Evolutionary conservation across 1,284 basidiomycete species (phyloP), one percentile per base, ranked within the genome.

Genomic region (Sanghuangporus sanghuang): DNA sequence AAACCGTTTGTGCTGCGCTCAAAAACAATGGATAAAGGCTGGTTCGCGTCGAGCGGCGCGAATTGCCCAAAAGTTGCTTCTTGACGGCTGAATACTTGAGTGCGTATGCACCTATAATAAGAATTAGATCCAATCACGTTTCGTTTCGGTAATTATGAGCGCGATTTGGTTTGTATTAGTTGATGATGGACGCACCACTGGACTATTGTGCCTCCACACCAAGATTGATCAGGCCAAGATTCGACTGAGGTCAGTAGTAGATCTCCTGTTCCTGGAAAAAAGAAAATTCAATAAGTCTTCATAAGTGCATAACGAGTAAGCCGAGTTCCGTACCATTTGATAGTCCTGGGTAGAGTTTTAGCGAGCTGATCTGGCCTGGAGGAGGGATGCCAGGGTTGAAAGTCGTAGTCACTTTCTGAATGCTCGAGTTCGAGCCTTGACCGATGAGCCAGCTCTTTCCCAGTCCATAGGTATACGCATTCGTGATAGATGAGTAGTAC

Each of bases 401-500:
- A 12, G 60, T 65, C 16, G 64, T 65, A 18, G 61, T 54, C 35
- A 63, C 56, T 52, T 62, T 63, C 35, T 35, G 23, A 42, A 65
- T 65, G n/a, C 23, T 59, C 16, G 61, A 56, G 12, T 27, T 57
- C 23, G 64, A 62, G 18, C 52, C 56, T 16, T 59, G 40, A 3
- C 64, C 64, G 21, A 65, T 54, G 52, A 56, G 58, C 60, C 55
- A 62, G 27, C 64, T 65, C 49, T 54, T 65, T 35, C 64, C 64
- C 3, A 62, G 44, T 8, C 64, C 64, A 49, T 62, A 65, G 6
- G 57, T 62, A 49, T 62, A 42, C 27, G 56, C 61, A 14, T 54
- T 49, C 4, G 36, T 61, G 44, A 46, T 32, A 32, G 2, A 46
- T 16, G 46, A 16, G 21, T 11, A 16, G 21, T 11, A 39, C 27